Conservation (phyloP, 2,329 filamentous ascomycete genomes). For the Neofusicoccum parvum region DNA sequence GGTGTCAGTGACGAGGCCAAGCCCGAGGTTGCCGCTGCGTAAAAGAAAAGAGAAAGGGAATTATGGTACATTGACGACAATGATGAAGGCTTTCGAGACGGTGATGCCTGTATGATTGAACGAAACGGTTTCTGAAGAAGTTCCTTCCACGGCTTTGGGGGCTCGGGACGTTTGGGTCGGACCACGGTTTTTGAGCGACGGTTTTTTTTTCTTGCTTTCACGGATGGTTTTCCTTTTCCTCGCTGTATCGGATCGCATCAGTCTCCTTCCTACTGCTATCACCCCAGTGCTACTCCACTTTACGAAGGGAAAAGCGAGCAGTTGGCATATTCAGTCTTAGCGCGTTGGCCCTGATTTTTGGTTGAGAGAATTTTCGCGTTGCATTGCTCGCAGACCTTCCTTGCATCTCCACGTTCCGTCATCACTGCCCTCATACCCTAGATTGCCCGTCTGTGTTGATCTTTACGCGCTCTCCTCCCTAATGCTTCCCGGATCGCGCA, state of each 20-base stretch:
- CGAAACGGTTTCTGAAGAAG: constrained; percentile 17
- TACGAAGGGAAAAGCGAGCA: not conserved
- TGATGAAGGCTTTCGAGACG: constrained; percentile 1
- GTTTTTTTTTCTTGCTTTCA: not conserved
- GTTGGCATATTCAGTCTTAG: not conserved
- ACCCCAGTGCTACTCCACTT: not conserved
- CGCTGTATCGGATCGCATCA: not conserved
- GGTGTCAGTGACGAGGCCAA: not conserved
- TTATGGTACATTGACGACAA: not conserved
- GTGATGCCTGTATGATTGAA: constrained; percentile 18
- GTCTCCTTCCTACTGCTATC: not conserved
- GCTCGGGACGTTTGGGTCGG: constrained; percentile 11
- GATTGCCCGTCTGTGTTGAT: not conserved
- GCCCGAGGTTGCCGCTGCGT: constrained; percentile 1
- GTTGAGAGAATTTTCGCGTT: not conserved
- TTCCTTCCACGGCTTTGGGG: constrained; percentile 8
- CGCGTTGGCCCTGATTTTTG: too few species aligned
- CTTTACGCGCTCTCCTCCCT: not conserved
- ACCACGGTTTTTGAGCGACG: not conserved
- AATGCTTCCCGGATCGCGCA: not conserved
- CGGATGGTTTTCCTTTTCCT: not conserved
- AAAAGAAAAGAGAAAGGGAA: not conserved
- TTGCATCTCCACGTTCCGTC: not conserved
- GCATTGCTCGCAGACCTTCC: not conserved
- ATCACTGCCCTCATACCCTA: not conserved